A percentile compares a stretch with the other conserved stretches of the same genome.
These are phyloP conservation scores for Strobilomyces dryophilus DNA, from an alignment of 768 basidiomycete genomes.

Conservation along the genomic window DNA sequence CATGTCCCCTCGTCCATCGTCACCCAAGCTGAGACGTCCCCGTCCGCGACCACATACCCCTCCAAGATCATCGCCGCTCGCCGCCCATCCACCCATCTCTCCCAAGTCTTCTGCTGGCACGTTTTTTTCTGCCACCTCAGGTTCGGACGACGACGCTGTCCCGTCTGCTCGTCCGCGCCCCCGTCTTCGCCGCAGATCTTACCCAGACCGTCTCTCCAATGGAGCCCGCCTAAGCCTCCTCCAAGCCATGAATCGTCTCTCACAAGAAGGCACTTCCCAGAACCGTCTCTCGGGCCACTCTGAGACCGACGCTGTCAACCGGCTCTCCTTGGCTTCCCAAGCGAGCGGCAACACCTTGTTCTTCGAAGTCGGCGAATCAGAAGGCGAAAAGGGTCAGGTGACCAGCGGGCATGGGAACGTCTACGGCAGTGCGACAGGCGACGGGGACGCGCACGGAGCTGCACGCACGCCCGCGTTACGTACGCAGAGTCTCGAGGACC, in stretches of 20 bases:
- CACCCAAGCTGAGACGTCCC: slow-evolving; percentile 7
- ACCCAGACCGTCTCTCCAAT: slow-evolving; percentile 22
- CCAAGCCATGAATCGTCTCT: slow-evolving; percentile 26
- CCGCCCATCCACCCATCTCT: slow-evolving; percentile 14
- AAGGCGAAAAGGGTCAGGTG: not conserved
- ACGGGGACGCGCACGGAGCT: not conserved
- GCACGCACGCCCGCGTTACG: not conserved
- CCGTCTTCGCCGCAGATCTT: slow-evolving; percentile 21
- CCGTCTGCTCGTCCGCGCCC: slow-evolving; percentile 14
- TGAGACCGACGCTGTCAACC: slow-evolving; percentile 9
- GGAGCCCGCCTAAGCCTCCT: slow-evolving; percentile 23
- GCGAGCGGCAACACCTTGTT: slow-evolving; percentile 27
- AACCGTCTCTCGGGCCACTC: slow-evolving; percentile 4
- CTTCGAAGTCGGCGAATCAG: slow-evolving; percentile 18
- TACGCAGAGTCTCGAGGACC: slow-evolving; percentile 24
- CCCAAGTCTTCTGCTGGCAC: slow-evolving; percentile 27
- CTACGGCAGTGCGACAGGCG: not conserved
- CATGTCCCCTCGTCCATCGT: slow-evolving; percentile 5
- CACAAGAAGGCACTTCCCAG: slow-evolving; percentile 11
- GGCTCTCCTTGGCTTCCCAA: slow-evolving; percentile 22
- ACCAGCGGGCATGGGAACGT: not conserved
- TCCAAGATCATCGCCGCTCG: slow-evolving; percentile 13
- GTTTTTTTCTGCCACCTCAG: slow-evolving; percentile 20
- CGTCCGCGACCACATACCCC: slow-evolving; percentile 19
- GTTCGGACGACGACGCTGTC: slow-evolving; percentile 15